Evolutionary conservation across 1,139 yeast species (phyloP), one percentile per base, ranked within the genome.

Genomic region (Suhomyces guaymorum): DNA sequence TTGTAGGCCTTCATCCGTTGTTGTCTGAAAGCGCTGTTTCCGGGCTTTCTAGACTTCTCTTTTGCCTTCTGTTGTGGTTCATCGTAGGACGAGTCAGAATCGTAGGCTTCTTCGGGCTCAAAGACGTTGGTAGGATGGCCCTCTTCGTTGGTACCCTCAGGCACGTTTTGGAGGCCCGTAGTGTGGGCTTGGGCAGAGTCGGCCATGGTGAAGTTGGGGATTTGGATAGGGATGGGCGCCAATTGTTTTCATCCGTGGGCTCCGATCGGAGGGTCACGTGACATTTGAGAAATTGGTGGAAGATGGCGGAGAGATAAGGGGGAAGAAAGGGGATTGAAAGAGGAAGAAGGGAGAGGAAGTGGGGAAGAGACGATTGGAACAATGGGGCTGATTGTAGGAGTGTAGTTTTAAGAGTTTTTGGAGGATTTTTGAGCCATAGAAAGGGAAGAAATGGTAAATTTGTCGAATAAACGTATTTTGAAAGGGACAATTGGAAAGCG

Each of bases 11-110:
- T 70, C 32, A 80, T 55, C 39, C 75, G 59, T 49, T 80, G 86
- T 47, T 80, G 94, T 33, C 87, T 75, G 53, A 84, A 84, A 14
- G 78, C 77, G 53, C 76, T 80, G 41, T 74, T 73, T 5, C 70
- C 69, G 9, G 87, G 87, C 52, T 73, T 73, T 47, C 74, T 67
- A 25, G 70, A 61, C 52, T 71, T 70, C 35, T 34, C 43, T 25
- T 37, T 39, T 15, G 40, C 35, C 19, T 28, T 19, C 15, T 26
- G 34, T 4, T 22, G 19, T 5, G 30, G 34, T 9, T 37, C 41
- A 15, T 39, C 43, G 12, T 22, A 29, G 24, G 38, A 33, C 5
- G 43, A 39, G 15, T 39, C 38, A 19, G 43, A 34, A n/a, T 39
- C 35, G 28, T 31, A 39, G 5, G 24, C 33, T 7, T 19, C 34